These are phyloP conservation scores for Ambrosiella xylebori DNA, from an alignment of 2,329 filamentous ascomycete genomes.

Conservation along the genomic window DNA sequence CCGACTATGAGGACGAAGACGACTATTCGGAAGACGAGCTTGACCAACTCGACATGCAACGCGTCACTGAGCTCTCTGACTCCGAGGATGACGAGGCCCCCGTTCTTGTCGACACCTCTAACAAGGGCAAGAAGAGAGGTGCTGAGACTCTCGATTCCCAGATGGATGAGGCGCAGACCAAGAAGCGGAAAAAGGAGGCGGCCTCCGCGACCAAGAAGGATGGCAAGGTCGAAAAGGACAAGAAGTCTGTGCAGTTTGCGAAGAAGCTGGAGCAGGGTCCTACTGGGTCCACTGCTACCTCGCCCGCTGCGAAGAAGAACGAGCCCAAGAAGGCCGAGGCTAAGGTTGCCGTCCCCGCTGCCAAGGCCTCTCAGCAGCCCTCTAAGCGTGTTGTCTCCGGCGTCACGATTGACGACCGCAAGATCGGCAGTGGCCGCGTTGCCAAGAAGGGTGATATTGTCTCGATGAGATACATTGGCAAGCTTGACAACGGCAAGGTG, in stretches of 20 bases:
- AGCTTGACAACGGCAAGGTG: slow-evolving; percentile 83
- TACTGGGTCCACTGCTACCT: slow-evolving; percentile 42
- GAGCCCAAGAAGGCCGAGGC: slow-evolving; percentile 72
- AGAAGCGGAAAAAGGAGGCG: slow-evolving; percentile 97
- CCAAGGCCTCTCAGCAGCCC: slow-evolving; percentile 15
- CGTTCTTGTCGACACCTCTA: slow-evolving; percentile 35
- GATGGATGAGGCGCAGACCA: slow-evolving; percentile 66
- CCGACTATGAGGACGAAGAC: slow-evolving; percentile 35
- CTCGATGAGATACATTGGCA: slow-evolving; percentile 95
- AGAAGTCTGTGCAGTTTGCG: slow-evolving; percentile 97
- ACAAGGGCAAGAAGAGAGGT: slow-evolving; percentile 79
- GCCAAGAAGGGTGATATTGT: slow-evolving; percentile 85
- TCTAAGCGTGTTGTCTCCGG: slow-evolving; percentile 70
- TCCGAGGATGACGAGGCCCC: slow-evolving; percentile 59
- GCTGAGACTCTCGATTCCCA: slow-evolving; percentile 70
- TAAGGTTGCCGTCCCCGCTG: slow-evolving; percentile 65
- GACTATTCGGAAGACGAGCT: slow-evolving; percentile 65
- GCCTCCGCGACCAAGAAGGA: slow-evolving; percentile 47
- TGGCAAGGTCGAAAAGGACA: slow-evolving; percentile 28
- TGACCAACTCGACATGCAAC: slow-evolving; percentile 60
- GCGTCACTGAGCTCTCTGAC: slow-evolving; percentile 66
- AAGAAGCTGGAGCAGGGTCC: slow-evolving; percentile 98
- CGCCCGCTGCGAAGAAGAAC: slow-evolving; percentile 51
- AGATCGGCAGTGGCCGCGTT: slow-evolving; percentile 64
- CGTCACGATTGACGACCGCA: slow-evolving; percentile 90